Evolutionary conservation across 257 asterid genomes (phyloP).

Genomic region (Gynochthodes officinalis): DNA sequence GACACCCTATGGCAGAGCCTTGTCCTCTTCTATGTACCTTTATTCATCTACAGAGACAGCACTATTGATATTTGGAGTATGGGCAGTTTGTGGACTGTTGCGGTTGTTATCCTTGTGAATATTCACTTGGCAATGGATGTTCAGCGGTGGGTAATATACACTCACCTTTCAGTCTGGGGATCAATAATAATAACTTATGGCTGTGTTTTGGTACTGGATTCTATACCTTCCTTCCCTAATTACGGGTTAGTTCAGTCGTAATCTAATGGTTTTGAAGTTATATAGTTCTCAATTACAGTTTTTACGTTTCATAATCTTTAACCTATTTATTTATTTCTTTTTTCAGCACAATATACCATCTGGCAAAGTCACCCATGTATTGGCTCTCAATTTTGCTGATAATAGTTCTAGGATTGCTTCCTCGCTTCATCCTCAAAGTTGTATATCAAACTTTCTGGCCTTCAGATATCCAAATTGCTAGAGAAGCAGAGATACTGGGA

Average conservation of each 20-base stretch:
- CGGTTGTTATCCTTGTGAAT: conserved; percentile 84
- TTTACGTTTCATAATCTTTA: conserved; percentile 11
- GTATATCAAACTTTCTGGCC: conserved; percentile 78
- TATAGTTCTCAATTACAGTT: background rate
- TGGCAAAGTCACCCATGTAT: conserved; percentile 64
- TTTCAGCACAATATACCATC: conserved; percentile 88
- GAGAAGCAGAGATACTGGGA: conserved; percentile 85
- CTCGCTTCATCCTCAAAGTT: conserved; percentile 76
- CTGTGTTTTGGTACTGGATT: conserved; percentile 67
- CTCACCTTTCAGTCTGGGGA: conserved; percentile 92
- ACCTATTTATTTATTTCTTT: conserved; percentile 11
- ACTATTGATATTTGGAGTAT: conserved; percentile 93
- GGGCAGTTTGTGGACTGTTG: conserved; percentile 97
- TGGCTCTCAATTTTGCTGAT: conserved; percentile 90
- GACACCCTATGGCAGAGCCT: conserved; percentile 99
- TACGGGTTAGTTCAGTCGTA: conserved; percentile 63
- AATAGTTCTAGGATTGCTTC: conserved; percentile 77
- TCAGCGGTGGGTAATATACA: conserved; percentile 73
- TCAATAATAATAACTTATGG: conserved; percentile 53
- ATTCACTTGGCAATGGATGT: conserved; percentile 96
- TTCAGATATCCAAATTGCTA: conserved; percentile 87
- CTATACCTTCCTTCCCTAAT: conserved; percentile 67
- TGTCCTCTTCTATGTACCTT: conserved; percentile 83
- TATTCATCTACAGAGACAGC: conserved; percentile 66
- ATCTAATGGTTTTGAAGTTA: conserved; percentile 10